Conservation (phyloP, 208 protist genomes). For the Trypanosoma melophagium region DNA sequence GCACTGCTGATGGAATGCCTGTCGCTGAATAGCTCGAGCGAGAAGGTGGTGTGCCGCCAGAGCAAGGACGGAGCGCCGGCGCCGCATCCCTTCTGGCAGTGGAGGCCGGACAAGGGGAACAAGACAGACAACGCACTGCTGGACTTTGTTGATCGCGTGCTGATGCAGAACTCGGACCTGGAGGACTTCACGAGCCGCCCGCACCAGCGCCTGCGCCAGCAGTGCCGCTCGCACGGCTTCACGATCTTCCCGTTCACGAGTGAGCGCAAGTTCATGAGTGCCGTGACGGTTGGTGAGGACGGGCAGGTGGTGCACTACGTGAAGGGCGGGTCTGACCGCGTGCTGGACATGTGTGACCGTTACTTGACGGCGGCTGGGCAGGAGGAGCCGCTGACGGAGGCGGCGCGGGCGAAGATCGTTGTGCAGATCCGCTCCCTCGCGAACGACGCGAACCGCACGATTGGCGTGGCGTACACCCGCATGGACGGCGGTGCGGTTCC, state of each 20-base stretch:
- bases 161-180: constrained; percentile 28
- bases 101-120: constrained; percentile 75
- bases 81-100: constrained; percentile 51
- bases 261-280: constrained; percentile 88
- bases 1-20: constrained; percentile 47
- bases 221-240: constrained; percentile 40
- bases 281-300: constrained; percentile 46
- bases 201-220: constrained; percentile 54
- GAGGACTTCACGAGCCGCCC: constrained; percentile 39
- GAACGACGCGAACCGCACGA: constrained; percentile 77
- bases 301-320: constrained; percentile 65
- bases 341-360: constrained; percentile 75
- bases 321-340: constrained; percentile 92
- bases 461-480: constrained; percentile 72
- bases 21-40: constrained; percentile 76
- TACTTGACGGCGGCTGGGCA: constrained; percentile 59
- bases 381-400: constrained; percentile 44
- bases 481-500: constrained; percentile 36
- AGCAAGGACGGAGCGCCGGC: constrained; percentile 39
- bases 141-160: constrained; percentile 68
- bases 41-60: constrained; percentile 51
- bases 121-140: constrained; percentile 88
- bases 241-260: constrained; percentile 85
- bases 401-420: constrained; percentile 38
- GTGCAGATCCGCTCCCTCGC: constrained; percentile 50